Evolutionary conservation across 768 basidiomycete genomes (phyloP), one percentile per base, ranked within the genome.

Genomic region (Vishniacozyma victoriae): DNA sequence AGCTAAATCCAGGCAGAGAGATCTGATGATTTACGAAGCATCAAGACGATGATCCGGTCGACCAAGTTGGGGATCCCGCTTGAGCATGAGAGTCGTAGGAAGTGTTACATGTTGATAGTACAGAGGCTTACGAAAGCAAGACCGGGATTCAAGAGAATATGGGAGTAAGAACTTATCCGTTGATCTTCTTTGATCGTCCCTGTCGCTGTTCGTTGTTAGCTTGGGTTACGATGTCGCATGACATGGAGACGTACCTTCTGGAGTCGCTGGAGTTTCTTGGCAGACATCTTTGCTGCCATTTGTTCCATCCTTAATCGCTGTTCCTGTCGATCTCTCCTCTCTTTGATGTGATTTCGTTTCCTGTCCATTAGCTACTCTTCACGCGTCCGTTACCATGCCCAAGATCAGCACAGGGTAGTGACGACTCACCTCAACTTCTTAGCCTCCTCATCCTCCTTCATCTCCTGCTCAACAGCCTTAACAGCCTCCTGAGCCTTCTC

Each of bases 111-210:
- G n/a, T n/a, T n/a, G n/a, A n/a, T n/a, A n/a, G n/a, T n/a, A n/a
- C n/a, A n/a, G n/a, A n/a, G n/a, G n/a, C n/a, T n/a, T n/a, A n/a
- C n/a, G n/a, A n/a, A n/a, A n/a, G n/a, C 16, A 20, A 18, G 37
- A 7, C 6, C 6, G 37, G 37, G 37, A 16, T 38, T 20, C 37
- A 38, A 38, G n/a, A n/a, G n/a, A n/a, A 44, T 16, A 26, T 23
- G 23, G 26, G 31, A 16, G 42, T 3, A 25, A 22, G 22, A 33
- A 25, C 5, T 38, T 47, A 70, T 46, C 62, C 62, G 52, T 61
- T 70, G 62, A 70, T 63, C 60, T 72, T 68, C 68, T 72, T 72
- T 24, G 64, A 51, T 46, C 70, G 36, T 16, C 70, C 68, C 50
- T 63, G 59, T 41, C 70, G 54, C 67, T 69, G 41, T 5, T 26